phyloP scores from a whole-genome alignment of 1,284 basidiomycete species.

The Malassezia japonica region DNA sequence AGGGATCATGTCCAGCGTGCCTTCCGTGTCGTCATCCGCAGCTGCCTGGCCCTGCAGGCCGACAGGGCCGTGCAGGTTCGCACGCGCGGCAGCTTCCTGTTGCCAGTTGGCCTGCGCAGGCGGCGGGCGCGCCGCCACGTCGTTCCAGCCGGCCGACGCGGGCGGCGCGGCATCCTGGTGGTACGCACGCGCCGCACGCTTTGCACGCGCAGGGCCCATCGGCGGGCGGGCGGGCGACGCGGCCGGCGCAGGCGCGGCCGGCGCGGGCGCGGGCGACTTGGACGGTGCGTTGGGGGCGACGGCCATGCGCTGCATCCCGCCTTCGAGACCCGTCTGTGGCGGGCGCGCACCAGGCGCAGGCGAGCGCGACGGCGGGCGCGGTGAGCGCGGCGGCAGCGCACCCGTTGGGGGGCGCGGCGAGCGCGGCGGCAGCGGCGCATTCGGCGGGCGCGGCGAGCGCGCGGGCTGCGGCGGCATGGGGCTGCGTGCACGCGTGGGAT shows the following conservation, averaged over 20 bases:
- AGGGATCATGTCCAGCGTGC: slow-evolving; percentile 43
- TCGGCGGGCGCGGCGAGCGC: slow-evolving; percentile 6
- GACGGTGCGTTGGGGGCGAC: background rate
- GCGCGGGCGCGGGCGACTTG: background rate
- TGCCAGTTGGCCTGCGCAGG: slow-evolving; percentile 39
- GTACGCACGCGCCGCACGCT: slow-evolving; percentile 46
- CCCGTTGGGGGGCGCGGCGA: background rate
- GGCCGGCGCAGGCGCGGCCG: background rate
- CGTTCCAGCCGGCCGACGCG: slow-evolving; percentile 33
- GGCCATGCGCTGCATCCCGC: slow-evolving; percentile 1
- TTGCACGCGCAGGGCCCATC: slow-evolving; percentile 30
- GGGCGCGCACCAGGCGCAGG: slow-evolving; percentile 2
- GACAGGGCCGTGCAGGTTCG: background rate
- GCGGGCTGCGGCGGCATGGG: slow-evolving; percentile 13
- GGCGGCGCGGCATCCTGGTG: slow-evolving; percentile 34
- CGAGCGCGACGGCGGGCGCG: slow-evolving; percentile 10
- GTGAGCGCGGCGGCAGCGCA: background rate
- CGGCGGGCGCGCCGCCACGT: slow-evolving; percentile 31
- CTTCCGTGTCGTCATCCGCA: slow-evolving; percentile 21
- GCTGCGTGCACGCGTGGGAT: background rate
- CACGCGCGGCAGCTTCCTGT: slow-evolving; percentile 29
- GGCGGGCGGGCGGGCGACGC: slow-evolving; percentile 6
- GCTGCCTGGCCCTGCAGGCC: background rate
- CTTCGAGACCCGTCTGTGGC: background rate
- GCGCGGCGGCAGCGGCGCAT: background rate